Percentiles rank a stretch among this genome's conserved stretches.
phyloP scores from a whole-genome alignment of 257 asterid genomes.

The Cinchona pubescens region DNA sequence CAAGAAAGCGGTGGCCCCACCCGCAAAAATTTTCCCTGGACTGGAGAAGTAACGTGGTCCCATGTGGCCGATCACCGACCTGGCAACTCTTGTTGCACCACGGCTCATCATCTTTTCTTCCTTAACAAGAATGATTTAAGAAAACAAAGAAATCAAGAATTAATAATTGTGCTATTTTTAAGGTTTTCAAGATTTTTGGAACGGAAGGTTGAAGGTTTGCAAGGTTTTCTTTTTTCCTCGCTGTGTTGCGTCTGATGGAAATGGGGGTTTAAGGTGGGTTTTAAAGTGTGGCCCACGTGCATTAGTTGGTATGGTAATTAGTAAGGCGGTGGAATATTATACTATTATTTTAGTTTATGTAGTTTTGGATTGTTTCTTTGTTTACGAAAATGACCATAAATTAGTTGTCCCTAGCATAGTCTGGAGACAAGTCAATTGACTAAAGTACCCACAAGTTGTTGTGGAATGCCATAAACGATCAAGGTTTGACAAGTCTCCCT shows the following conservation, averaged over 20 bases:
- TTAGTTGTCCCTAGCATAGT: not conserved
- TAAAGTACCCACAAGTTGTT: constrained; percentile 4
- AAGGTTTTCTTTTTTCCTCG: not conserved
- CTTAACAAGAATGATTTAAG: not conserved
- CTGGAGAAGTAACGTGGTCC: constrained; percentile 50
- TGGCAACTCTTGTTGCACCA: constrained; percentile 37
- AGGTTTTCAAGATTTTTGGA: not conserved
- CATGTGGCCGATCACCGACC: constrained; percentile 29
- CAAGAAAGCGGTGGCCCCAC: constrained; percentile 13
- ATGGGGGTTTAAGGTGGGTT: constrained; percentile 10
- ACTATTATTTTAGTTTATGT: constrained; percentile 19
- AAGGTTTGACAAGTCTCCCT: not conserved
- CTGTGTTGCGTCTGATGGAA: not conserved
- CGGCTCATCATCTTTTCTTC: constrained; percentile 53
- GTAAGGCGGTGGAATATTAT: constrained; percentile 24
- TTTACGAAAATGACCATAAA: not conserved
- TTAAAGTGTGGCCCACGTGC: constrained; percentile 23
- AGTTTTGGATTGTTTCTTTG: constrained; percentile 9
- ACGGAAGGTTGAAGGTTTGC: not conserved
- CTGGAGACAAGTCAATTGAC: constrained; percentile 19
- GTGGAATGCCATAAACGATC: not conserved
- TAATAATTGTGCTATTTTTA: not conserved
- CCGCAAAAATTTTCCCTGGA: not conserved
- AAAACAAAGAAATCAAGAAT: not conserved
- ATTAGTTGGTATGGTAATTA: not conserved